phyloP scores from a whole-genome alignment of 2,329 filamentous ascomycete genomes.

The Aspergillus phoenicis region DNA sequence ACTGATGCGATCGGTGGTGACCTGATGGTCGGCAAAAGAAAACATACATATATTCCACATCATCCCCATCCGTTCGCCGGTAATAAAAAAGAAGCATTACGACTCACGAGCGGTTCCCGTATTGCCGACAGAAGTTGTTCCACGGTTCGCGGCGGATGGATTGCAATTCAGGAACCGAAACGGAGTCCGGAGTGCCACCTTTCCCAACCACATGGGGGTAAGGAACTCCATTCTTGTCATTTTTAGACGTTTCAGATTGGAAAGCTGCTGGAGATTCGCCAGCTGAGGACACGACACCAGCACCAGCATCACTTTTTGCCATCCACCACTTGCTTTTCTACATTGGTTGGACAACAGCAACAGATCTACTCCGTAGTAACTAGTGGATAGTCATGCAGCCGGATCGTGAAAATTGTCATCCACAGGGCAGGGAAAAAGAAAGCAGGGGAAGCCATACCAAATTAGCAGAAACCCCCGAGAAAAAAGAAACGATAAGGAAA shows the following conservation, averaged over 20 bases:
- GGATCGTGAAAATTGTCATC: neutral
- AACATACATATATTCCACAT: neutral
- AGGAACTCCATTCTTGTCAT: neutral
- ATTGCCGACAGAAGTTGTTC: conserved; percentile 5
- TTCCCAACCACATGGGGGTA: neutral
- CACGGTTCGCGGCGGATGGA: conserved; percentile 10
- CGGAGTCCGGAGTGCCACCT: conserved; percentile 1
- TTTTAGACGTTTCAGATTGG: neutral
- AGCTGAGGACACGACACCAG: neutral
- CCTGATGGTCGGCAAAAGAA: neutral
- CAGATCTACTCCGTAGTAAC: too few species aligned
- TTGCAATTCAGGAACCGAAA: conserved; percentile 6
- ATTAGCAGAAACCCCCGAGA: neutral
- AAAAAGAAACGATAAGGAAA: neutral
- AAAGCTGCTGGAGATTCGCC: neutral
- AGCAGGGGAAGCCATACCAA: neutral
- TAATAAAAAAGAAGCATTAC: neutral
- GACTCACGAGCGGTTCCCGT: neutral
- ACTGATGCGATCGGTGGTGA: neutral
- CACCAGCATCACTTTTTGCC: too few species aligned
- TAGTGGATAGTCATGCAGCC: neutral
- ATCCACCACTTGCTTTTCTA: too few species aligned
- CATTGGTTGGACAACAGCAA: too few species aligned
- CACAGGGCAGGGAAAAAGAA: neutral
- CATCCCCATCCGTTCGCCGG: neutral